Conservation (phyloP, 176 grass and related monocot species). For the Typha latifolia region DNA sequence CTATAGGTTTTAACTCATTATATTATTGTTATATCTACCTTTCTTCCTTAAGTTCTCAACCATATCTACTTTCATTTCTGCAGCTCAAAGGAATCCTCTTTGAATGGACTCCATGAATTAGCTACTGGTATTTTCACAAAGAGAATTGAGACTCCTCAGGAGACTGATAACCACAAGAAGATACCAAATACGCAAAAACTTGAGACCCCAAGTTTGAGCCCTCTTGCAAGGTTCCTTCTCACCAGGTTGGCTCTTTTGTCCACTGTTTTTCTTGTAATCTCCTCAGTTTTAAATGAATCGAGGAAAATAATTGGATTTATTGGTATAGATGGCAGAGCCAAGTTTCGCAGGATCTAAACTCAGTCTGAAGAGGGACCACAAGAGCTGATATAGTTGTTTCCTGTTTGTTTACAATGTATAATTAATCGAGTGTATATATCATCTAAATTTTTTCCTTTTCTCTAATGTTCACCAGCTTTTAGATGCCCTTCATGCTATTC, state of each 20-base stretch:
- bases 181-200: conserved; percentile 27
- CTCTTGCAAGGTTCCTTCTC: conserved; percentile 85
- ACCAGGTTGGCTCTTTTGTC: conserved; percentile 44
- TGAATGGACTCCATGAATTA: conserved; percentile 59
- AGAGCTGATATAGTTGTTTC: conserved; percentile 14
- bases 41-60: not conserved
- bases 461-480: conserved; percentile 1
- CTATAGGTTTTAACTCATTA: conserved; percentile 4
- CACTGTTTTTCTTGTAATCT: conserved; percentile 9
- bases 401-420: conserved; percentile 38
- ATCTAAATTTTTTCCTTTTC: conserved; percentile 10
- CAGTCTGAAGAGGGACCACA: conserved; percentile 42
- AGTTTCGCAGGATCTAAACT: conserved; percentile 88
- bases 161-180: conserved; percentile 42
- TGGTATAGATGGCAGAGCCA: conserved; percentile 84
- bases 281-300: conserved; percentile 8
- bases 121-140: conserved; percentile 49
- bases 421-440: conserved; percentile 83
- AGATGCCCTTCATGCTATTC: not conserved
- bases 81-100: conserved; percentile 69
- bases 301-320: conserved; percentile 10
- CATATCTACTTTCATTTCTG: not conserved
- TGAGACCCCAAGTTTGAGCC: conserved; percentile 66
- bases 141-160: conserved; percentile 25
- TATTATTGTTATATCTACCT: conserved; percentile 8